Conservation (phyloP, 2,329 filamentous ascomycete genomes). For the Nemania serpens region DNA sequence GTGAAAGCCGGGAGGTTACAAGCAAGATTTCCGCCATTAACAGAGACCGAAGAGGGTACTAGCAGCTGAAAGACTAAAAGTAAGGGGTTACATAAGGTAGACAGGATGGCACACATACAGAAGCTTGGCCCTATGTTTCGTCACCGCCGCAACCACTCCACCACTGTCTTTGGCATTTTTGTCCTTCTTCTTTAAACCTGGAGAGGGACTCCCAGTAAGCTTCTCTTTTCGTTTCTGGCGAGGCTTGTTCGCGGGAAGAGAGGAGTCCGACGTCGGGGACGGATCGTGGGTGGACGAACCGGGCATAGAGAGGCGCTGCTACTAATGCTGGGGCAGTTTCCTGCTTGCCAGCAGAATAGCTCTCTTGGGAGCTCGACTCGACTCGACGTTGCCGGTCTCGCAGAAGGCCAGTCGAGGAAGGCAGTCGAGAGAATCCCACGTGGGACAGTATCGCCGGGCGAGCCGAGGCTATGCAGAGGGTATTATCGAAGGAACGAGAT, state of each 20-base stretch:
- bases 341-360: conserved; percentile 44
- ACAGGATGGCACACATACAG: conserved; percentile 34
- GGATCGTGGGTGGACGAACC: conserved; percentile 43
- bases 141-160: conserved; percentile 44
- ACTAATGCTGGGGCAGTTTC: conserved; percentile 40
- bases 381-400: conserved; percentile 22
- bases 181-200: conserved; percentile 45
- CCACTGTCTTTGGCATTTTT: conserved; percentile 44
- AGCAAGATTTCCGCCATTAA: conserved; percentile 34
- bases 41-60: neutral
- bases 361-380: conserved; percentile 37
- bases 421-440: neutral
- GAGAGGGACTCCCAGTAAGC: conserved; percentile 38
- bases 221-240: conserved; percentile 39
- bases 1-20: neutral
- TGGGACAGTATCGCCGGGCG: conserved; percentile 3
- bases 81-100: conserved; percentile 10
- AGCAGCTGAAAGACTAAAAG: conserved; percentile 18
- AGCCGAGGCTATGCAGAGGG: neutral
- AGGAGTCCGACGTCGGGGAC: conserved; percentile 37
- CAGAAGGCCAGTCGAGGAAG: conserved; percentile 11
- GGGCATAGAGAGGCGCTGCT: conserved; percentile 43
- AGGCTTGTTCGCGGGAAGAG: conserved; percentile 36
- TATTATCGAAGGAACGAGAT: conserved; percentile 11
- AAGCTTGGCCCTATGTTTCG: conserved; percentile 43